Evolutionary conservation across 2,329 filamentous ascomycete genomes (phyloP).

Genomic region (Macrophomina pseudophaseolina): DNA sequence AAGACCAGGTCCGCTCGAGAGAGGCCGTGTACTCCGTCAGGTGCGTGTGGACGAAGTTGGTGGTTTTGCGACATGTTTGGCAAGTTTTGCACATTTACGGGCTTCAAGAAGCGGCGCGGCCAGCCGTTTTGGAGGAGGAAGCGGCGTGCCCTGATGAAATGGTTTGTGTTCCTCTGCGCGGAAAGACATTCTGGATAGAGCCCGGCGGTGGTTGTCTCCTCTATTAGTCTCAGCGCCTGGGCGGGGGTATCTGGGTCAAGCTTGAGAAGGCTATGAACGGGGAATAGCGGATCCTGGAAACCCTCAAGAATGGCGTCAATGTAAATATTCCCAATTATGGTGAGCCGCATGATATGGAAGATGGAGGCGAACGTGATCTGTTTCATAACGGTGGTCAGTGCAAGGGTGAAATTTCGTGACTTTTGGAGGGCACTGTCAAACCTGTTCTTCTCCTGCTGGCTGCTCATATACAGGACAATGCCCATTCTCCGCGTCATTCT

Average conservation of each 20-base stretch:
- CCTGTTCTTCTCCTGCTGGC: not conserved
- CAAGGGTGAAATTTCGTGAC: not conserved
- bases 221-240: not conserved
- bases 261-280: conserved; percentile 6
- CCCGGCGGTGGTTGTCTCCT: not conserved
- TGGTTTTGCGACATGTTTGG: too few relatives aligned
- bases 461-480: not conserved
- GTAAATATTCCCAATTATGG: conserved; percentile 16
- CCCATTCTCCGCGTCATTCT: not conserved
- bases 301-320: not conserved
- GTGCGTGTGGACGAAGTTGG: not conserved
- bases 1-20: not conserved
- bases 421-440: not conserved
- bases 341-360: not conserved
- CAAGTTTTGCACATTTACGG: not conserved
- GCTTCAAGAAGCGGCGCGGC: conserved; percentile 11
- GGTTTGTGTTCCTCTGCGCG: not conserved
- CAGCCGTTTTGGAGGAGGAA: not conserved
- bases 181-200: not conserved
- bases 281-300: not conserved
- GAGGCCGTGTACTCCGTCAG: not conserved
- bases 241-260: not conserved
- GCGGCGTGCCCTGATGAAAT: not conserved
- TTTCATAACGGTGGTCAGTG: not conserved
- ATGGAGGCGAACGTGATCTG: not conserved